Base-by-base conservation (phyloP, 495 filamentous ascomycete species). In the Trichoderma parareesei region DNA sequence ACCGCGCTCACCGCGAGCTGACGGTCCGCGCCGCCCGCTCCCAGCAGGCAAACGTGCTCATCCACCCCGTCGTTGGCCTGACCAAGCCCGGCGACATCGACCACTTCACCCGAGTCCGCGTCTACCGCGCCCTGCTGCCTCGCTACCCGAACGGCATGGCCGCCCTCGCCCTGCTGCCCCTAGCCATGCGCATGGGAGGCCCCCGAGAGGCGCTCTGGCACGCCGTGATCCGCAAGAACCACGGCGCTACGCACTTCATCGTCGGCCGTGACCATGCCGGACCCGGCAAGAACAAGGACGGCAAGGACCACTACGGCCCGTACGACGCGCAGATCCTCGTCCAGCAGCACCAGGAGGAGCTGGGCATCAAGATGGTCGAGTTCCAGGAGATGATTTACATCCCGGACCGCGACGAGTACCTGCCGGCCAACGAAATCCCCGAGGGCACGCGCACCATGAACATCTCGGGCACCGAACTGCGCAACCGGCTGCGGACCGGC, bases 341-440 rank as follows among this genome's bases (percentile, higher is more conserved):
- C 61, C 92, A 97, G 84, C 95, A 96, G 78, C 98, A 98, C 86
- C 86, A 86, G 71, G 84, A 89, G 62, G 94, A 98, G 81, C 88
- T 98, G 63, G 94, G 94, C 68, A 98, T 98, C 72, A 93, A 97
- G 79, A 93, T 98, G 65, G 94, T 98, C 61, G 92, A 93, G 57
- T 98, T 98, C 89, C 95, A 97, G 82, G 91, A 93, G 87, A 95
- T 98, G 87, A 97, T 93, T 62, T 98, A 98, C 78, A 87, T 97
- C 57, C 94, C 94, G 64, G 94, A 98, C 75, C 88, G 84, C 78
- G 94, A 98, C 74, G 94, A 98, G 80, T 98, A 98, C 79, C 85
- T 84, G 63, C 95, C 94, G 40, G 85, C 92, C 71, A 91, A 98
- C 75, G 83, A 97, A 80, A 92, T 98, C 55, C 81, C 86, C 70